Evolutionary conservation across 2,329 filamentous ascomycete genomes (phyloP).

Genomic region (Pseudocercospora vitis): DNA sequence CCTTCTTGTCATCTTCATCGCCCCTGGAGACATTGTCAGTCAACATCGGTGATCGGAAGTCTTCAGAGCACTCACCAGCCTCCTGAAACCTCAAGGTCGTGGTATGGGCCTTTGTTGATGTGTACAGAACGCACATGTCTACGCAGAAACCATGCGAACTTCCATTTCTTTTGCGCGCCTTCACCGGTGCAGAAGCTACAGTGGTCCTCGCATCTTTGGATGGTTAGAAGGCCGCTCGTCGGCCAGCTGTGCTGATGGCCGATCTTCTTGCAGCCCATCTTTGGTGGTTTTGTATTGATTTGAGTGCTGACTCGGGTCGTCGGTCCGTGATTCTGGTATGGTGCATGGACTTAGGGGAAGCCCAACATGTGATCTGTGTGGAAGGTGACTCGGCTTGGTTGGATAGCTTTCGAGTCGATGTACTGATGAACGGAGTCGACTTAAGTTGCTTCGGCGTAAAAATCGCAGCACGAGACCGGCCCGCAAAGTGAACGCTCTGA

Average conservation of each 20-base stretch:
- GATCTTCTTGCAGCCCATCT: slow-evolving; percentile 32
- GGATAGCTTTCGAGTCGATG: neutral
- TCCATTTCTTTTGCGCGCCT: slow-evolving; percentile 24
- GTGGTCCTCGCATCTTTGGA: slow-evolving; percentile 31
- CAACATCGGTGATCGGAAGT: neutral
- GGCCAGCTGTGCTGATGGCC: slow-evolving; percentile 33
- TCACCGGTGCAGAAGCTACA: slow-evolving; percentile 32
- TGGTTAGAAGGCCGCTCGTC: slow-evolving; percentile 27
- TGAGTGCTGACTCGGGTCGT: no score
- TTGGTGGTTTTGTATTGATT: slow-evolving; percentile 1
- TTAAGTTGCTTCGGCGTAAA: neutral
- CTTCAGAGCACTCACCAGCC: slow-evolving; percentile 25
- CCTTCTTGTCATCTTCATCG: neutral
- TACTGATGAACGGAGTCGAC: neutral
- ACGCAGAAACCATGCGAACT: slow-evolving; percentile 35
- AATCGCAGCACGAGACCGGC: neutral
- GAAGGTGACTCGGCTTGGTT: neutral
- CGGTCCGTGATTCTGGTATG: no score
- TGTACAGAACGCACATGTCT: slow-evolving; percentile 33
- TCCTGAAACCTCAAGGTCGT: slow-evolving; percentile 22
- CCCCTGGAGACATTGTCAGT: neutral
- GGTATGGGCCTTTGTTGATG: slow-evolving; percentile 21
- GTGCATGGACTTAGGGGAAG: no score
- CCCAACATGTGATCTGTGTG: no score
- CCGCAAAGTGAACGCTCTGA: neutral